Conservation (phyloP, 805 yeast species). For the Barnettozyma siamensis region DNA sequence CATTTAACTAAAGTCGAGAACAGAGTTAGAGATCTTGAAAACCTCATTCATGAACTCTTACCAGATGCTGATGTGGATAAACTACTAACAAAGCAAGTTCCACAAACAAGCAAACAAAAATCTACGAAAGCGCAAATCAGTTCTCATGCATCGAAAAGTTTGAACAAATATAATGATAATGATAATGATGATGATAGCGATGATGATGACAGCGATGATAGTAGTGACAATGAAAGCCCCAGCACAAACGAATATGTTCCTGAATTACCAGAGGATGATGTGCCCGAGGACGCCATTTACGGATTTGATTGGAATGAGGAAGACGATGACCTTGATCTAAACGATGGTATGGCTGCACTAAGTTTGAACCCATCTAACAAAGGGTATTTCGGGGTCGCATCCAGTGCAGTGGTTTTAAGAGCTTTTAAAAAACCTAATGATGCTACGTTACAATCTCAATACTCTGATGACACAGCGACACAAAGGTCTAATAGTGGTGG, state of each 20-base stretch:
- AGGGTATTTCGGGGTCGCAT: conserved; percentile 63
- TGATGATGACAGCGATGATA: background rate
- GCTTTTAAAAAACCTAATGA: conserved; percentile 35
- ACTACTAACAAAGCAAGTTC: conserved; percentile 21
- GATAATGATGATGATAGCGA: background rate
- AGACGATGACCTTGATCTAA: conserved; percentile 31
- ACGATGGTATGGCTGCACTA: conserved; percentile 64
- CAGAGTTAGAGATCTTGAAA: conserved; percentile 42
- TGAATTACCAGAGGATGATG: conserved; percentile 28
- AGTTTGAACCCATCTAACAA: conserved; percentile 44
- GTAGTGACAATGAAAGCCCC: background rate
- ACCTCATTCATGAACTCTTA: conserved; percentile 34
- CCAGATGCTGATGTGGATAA: conserved; percentile 45
- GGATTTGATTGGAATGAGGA: conserved; percentile 61
- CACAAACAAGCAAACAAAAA: conserved; percentile 2
- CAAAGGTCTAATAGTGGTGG: conserved; percentile 13
- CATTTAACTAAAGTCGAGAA: conserved; percentile 73
- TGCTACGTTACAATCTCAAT: conserved; percentile 18
- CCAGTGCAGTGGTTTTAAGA: conserved; percentile 50
- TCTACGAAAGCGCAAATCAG: too few relatives aligned
- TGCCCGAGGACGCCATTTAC: conserved; percentile 40
- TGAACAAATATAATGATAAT: background rate
- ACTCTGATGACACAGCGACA: conserved; percentile 12
- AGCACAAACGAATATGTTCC: conserved; percentile 20
- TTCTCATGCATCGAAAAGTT: too few relatives aligned